Percentiles rank a stretch among this genome's conserved stretches.
Conservation (phyloP, 495 filamentous ascomycete genomes). For the Immersiella caudata region DNA sequence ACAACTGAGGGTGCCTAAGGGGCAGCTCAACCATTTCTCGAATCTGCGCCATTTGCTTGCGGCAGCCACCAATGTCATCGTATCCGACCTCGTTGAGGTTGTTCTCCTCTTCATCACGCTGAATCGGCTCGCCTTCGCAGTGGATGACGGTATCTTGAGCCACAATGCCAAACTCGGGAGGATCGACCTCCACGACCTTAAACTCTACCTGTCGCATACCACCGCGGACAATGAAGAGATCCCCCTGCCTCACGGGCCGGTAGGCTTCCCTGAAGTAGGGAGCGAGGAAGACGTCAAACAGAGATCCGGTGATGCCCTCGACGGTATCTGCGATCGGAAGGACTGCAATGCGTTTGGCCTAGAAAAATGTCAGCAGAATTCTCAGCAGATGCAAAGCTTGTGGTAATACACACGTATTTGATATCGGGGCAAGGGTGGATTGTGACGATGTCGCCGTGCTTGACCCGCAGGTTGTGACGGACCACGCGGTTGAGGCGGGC, state of each 20-base stretch:
- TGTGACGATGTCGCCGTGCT: constrained; percentile 96
- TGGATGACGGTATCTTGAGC: constrained; percentile 98
- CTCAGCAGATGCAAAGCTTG: no score
- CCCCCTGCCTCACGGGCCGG: constrained; percentile 91
- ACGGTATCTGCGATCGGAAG: constrained; percentile 98
- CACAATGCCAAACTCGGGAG: constrained; percentile 96
- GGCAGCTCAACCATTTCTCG: constrained; percentile 97
- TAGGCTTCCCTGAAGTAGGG: constrained; percentile 99
- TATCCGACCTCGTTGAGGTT: constrained; percentile 99
- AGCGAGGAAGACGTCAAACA: constrained; percentile 98
- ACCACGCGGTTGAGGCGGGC: constrained; percentile 97
- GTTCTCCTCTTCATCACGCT: constrained; percentile 98
- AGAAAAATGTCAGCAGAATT: background rate
- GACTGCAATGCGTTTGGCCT: constrained; percentile 99
- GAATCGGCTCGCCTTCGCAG: constrained; percentile 97
- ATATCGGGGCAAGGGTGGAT: constrained; percentile 99
- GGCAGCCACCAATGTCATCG: constrained; percentile 98
- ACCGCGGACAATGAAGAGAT: constrained; percentile 94
- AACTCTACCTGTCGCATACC: constrained; percentile 99
- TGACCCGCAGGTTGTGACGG: constrained; percentile 95
- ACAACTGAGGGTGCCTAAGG: constrained; percentile 93
- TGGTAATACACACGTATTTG: constrained; percentile 80
- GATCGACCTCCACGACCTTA: constrained; percentile 98
- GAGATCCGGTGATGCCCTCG: constrained; percentile 92
- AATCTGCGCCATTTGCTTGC: constrained; percentile 99